Base-by-base conservation (phyloP, 2,329 filamentous ascomycete genomes). In the Ophiostoma populinum region DNA sequence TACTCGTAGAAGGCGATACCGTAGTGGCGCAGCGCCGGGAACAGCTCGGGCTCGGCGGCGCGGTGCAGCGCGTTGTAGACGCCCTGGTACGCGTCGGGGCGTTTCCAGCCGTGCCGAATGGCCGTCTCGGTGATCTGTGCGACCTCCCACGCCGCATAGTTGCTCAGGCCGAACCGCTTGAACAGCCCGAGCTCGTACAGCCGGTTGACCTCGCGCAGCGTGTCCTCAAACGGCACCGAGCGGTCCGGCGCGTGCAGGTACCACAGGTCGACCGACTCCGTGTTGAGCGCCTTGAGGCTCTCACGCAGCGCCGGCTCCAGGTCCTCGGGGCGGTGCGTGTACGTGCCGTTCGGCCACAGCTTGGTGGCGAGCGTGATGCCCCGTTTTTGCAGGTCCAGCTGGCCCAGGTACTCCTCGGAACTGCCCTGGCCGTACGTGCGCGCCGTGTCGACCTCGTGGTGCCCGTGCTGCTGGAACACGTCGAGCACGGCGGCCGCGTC, bases 361-460 rank as follows among this genome's bases (percentile, higher is more conserved):
- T 52, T 52, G 3, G 49, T 51, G 28, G 46, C 45, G 18, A 52
- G 32, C 10, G 40, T 32, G 28, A 51, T 44, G 7, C 41, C 41
- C 16, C 57, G 51, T 6, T 47, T 34, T 31, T 56, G 42, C 54
- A 55, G 59, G 17, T 54, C 42, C 9, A 56, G 42, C 10, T 50
- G 43, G 6, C 53, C 61, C 2, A 70, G 55, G 29, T 56, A 55
- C 34, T 59, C 51, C 46, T 82, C 78, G 35, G 79, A 74, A 34
- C 65, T 59, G 32, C 76, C 75, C 20, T 56, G 63, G 28, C 75
- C 60, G 43, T 82, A 82, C 4, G 63, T 51, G 11, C 75, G 64
- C 0, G 77, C 75, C 1, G 75, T 80, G 49, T 82, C 77, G 34
- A 82, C 52, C 46, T 82, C 76, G 46, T 69, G 65, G 54, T 80